Conservation (phyloP, 1,139 yeast species). For the Yamadazyma sp. region DNA sequence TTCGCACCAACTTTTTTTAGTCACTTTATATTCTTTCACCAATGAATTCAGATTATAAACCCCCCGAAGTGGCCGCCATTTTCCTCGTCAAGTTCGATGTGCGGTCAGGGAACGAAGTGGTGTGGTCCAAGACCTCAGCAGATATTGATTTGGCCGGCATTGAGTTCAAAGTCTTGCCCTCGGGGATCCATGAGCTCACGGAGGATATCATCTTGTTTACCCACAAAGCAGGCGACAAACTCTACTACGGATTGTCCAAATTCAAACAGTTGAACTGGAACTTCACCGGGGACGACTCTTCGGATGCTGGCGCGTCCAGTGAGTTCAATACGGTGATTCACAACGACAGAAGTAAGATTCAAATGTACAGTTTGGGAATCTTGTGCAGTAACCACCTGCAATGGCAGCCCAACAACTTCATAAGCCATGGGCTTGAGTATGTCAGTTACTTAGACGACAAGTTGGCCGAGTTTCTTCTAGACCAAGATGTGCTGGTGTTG, state of each 20-base stretch:
- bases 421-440: conserved; percentile 58
- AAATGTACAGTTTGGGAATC: conserved; percentile 66
- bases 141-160: conserved; percentile 36
- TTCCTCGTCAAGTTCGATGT: conserved; percentile 67
- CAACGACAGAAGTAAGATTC: conserved; percentile 50
- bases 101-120: conserved; percentile 58
- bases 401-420: conserved; percentile 57
- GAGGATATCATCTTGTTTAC: conserved; percentile 46
- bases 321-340: conserved; percentile 10
- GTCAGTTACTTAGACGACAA: conserved; percentile 44
- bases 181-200: conserved; percentile 71
- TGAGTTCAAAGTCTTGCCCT: conserved; percentile 77
- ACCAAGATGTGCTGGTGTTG: conserved; percentile 21
- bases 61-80: conserved; percentile 44
- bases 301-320: not conserved
- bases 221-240: conserved; percentile 26
- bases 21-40: not conserved
- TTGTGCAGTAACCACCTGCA: conserved; percentile 36
- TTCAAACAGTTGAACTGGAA: conserved; percentile 27
- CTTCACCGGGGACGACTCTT: conserved; percentile 12
- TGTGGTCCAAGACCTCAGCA: conserved; percentile 46
- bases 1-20: not conserved
- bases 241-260: conserved; percentile 39
- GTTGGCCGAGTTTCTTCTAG: conserved; percentile 38
- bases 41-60: conserved; percentile 12